These are phyloP conservation scores for Saccharomycopsis crataegensis DNA, from an alignment of 1,139 yeast species.

Conservation along the genomic window DNA sequence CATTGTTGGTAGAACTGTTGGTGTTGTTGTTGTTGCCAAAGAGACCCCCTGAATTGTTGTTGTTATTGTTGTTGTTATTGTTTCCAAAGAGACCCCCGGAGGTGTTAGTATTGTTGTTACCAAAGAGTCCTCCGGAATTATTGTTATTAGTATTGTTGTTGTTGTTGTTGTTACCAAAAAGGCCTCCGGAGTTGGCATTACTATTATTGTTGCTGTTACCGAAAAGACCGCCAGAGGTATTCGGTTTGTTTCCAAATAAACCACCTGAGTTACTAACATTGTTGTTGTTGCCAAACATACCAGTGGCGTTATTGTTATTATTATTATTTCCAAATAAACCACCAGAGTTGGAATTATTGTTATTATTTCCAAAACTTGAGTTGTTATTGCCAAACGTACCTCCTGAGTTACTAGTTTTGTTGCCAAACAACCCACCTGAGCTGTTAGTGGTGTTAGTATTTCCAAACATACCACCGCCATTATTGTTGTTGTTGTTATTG, in stretches of 20 bases:
- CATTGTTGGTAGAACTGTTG: constrained; percentile 6
- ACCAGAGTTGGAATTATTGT: constrained; percentile 13
- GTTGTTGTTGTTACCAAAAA: constrained; percentile 18
- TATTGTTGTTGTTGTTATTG: constrained; percentile 18
- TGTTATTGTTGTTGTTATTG: constrained; percentile 19
- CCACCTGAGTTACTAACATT: constrained; percentile 9
- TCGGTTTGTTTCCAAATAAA: not conserved
- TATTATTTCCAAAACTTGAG: constrained; percentile 28
- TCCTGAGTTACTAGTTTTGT: constrained; percentile 12
- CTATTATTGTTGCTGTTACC: constrained; percentile 16
- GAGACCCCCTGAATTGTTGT: constrained; percentile 17
- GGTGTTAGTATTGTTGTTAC: constrained; percentile 21
- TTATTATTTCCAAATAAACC: constrained; percentile 16
- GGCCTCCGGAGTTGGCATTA: constrained; percentile 18
- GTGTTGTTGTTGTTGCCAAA: constrained; percentile 20
- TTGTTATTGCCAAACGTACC: constrained; percentile 24
- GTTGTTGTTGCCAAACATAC: constrained; percentile 24
- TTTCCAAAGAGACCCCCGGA: constrained; percentile 20
- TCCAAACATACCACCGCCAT: constrained; percentile 21
- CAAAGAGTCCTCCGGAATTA: constrained; percentile 29
- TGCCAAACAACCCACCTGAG: constrained; percentile 30
- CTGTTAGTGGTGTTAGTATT: constrained; percentile 17
- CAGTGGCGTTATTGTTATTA: constrained; percentile 14
- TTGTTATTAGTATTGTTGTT: constrained; percentile 16
- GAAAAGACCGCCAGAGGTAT: constrained; percentile 9